Evolutionary conservation across 169 alveolate species (phyloP), one percentile per base, ranked within the genome.

Genomic region (Eimeria necatrix): DNA sequence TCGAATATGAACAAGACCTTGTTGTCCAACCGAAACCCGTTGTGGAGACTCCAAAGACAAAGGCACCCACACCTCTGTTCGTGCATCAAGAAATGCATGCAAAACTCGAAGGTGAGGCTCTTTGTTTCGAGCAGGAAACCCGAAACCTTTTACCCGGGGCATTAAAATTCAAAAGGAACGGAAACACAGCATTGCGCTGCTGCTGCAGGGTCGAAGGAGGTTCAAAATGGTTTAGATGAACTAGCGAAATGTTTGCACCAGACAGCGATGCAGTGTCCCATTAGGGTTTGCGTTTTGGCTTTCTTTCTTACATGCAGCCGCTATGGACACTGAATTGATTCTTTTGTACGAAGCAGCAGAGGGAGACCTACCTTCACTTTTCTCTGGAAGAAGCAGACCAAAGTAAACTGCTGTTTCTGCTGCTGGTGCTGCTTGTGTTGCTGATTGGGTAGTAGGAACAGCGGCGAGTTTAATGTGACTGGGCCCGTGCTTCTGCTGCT

Each of bases 371-470:
- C 89, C 89, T 0, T 18, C 71, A 3, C 71, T n/a, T n/a, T 80
- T 80, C 51, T 60, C 53, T 53, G 89, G 89, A n/a, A 3, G n/a
- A 48, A 12, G 89, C 48, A 80, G 22, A 48, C 61, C 70, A 7
- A 52, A 24, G 89, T 64, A 80, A 80, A 64, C 49, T 80, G 89
- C 89, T 80, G 89, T 46, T 51, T 49, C 22, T n/a, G 87, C 46
- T 76, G 87, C 64, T 48, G 87, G 6, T 71, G 53, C 53, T 71
- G 81, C 53, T 71, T 20, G 7, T 71, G 81, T 0, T 24, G 81
- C n/a, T 68, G 48, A 71, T 71, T 49, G 26, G 18, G 84, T 48
- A 18, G 60, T 41, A 5, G 84, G 41, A 32, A 32, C 3, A 0
- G 41, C 41, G 41, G 41, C 41, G 41, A 32, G 41, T 32, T 32